Base-by-base conservation (phyloP, 495 filamentous ascomycete genomes). In the Penicillium herquei region DNA sequence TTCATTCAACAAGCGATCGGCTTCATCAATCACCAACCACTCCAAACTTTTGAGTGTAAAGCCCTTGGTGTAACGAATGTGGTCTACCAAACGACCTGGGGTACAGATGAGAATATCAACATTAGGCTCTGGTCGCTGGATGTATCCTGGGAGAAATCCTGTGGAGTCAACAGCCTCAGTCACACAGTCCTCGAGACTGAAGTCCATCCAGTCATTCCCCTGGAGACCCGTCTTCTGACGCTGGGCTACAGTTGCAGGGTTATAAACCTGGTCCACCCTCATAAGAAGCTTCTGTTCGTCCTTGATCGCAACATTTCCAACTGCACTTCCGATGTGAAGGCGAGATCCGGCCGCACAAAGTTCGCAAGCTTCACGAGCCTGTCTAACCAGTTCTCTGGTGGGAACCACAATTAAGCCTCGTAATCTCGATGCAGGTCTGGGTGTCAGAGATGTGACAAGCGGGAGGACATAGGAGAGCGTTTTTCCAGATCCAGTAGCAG, bases 21-120 rank as follows among this genome's bases (percentile, higher is more conserved):
- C 94, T 73, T 98, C 94, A 64, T 98, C 94, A 32, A 98, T 88
- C 10, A 97, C 83, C 6, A 98, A 77, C 91, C 92, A 98, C 51
- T 88, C 81, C 0, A 97, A 76, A 66, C 89, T 79, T 18, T 88
- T 78, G 37, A 98, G 75, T 0, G 82, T 83, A 61, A 98, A 98
- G 0, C 93, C 93, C 5, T 83, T 84, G 0, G 94, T 98, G 54
- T 85, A 85, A 46, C 85, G 85, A 41, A 97, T 81, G 69, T 98
- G 94, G 58, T 98, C 92, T 6, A 98, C 91, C 8, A 98, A 79
- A 42, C 94, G 82, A 54, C 95, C 94, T 0, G 94, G 94, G 0
- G 94, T 98, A 65, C 87, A 92, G 35, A 98, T 89, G 11, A 98
- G 82, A 52, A 98, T 82, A 64, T 97, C 91, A 12, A 96, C 84